Percentiles rank a stretch among this genome's conserved stretches.
Conservation (phyloP, 805 yeast genomes). For the Candida peoriensis region DNA sequence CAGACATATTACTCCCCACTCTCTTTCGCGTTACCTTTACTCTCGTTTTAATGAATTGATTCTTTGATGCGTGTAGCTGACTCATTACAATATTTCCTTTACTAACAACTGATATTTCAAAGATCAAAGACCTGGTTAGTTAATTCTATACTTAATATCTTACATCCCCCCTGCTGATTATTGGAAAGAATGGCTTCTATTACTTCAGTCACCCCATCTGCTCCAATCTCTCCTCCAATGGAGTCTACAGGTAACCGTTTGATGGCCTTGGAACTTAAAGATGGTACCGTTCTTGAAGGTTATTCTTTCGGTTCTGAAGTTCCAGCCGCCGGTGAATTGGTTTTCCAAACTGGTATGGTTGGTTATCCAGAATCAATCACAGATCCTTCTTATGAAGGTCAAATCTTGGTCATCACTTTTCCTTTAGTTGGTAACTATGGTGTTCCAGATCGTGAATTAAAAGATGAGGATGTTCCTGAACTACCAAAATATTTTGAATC, state of each 20-base stretch:
- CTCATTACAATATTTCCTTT: no score
- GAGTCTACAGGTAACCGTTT: conserved; percentile 76
- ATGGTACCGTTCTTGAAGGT: conserved; percentile 85
- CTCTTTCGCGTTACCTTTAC: no score
- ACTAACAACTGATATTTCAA: no score
- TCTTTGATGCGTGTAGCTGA: no score
- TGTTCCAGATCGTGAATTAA: conserved; percentile 84
- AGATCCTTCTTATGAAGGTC: conserved; percentile 98
- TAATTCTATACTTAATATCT: no score
- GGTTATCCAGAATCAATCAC: conserved; percentile 98
- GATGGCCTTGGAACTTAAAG: conserved; percentile 83
- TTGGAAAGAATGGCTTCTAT: conserved; percentile 13
- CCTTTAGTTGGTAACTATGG: conserved; percentile 98
- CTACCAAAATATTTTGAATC: conserved; percentile 94
- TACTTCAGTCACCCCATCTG: conserved; percentile 39
- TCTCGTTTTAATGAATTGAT: no score
- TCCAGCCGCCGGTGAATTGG: conserved; percentile 93
- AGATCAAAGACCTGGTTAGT: no score
- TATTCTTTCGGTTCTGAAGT: conserved; percentile 94
- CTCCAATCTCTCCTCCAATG: conserved; percentile 89
- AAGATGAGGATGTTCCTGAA: conserved; percentile 67
- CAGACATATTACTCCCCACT: no score
- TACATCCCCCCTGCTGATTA: no score
- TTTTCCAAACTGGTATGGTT: conserved; percentile 99
- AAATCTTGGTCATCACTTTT: conserved; percentile 91